Evolutionary conservation across 495 filamentous ascomycete species (phyloP), one percentile per base, ranked within the genome.

Genomic region (Aspergillus coremiiformis): DNA sequence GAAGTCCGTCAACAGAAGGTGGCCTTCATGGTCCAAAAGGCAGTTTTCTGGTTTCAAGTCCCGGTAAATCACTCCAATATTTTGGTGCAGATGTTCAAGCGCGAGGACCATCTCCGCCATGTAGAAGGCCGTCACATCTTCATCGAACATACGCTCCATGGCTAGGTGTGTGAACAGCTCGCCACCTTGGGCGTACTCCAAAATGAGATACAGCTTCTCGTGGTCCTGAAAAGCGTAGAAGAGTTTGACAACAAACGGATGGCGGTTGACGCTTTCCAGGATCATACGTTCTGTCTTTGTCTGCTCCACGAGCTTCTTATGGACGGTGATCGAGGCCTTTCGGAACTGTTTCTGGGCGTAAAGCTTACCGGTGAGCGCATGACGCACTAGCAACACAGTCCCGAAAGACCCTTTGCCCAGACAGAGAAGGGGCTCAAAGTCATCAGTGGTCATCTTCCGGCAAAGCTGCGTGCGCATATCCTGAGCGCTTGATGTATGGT

Each of bases 141-240:
- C 90, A 10, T 84, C 72, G 58, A 98, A 96, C 87, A 95, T 95
- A 59, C 84, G 84, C 65, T 96, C 89, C 57, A 87, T 84, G 32
- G 81, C 87, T 10, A 98, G 79, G 57, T 96, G 90, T 14, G 82
- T 83, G 66, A 98, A 98, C 12, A 98, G 76, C 66, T 98, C 93
- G 29, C 93, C 93, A 35, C 93, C 93, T 66, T 95, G 85, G n/a
- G 93, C 93, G 65, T 98, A 98, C 67, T 98, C 92, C 35, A 98
- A 82, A 60, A 98, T 97, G 26, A 98, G 75, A 66, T 98, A 98
- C 10, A 98, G 83, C 71, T 95, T 98, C 74, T 95, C 89, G 55
- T 86, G 91, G 67, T 98, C 94, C 68, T 98, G 93, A 70, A 98
- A 98, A 21, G 93, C 93, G 63, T 98, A 98, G 72, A 85, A 98